Base-by-base conservation (phyloP, 1,284 basidiomycete genomes). In the Puccinia polysora region DNA sequence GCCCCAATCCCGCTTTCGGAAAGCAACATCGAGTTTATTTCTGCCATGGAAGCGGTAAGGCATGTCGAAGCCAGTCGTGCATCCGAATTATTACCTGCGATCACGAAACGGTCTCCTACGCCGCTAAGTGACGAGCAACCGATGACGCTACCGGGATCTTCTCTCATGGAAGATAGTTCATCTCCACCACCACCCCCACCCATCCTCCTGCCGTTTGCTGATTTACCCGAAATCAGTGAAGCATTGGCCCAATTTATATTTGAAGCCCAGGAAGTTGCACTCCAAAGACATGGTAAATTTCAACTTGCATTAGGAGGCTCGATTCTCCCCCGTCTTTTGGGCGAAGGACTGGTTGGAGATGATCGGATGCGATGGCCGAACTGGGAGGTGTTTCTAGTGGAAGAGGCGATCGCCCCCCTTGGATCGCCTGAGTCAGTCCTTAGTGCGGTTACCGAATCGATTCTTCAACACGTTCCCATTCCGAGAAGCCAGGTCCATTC, bases 241-340 rank as follows among this genome's bases (percentile, higher is more conserved):
- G 68, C 58, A 40, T 25, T 71, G 8, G 68, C 47, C 40, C 68
- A 71, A 63, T 71, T 71, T 63, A 50, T 71, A 15, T 71, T 53
- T 55, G 68, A 71, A 55, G 68, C 68, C 20, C 68, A 71, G 55
- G 68, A 71, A 32, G 68, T 59, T 47, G 68, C 68, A 23, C 36
- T 71, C 28, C 68, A 63, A 55, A 49, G 68, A 53, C 68, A 71
- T 30, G 45, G 59, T 2, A 40, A 59, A 43, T 71, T 71, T 49
- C 56, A 52, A 52, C 25, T 71, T 14, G 68, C 68, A 15, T 36
- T 71, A 2, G 58, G 68, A 7, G 68, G 68, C 2, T 59, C 43
- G 30, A 40, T 43, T 20, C 12, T 71, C 2, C 58, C 68, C 8
- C 32, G 43, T 30, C 43, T 71, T 10, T 20, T 71, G 30, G 59